A percentile compares a stretch with the other conserved stretches of the same genome.
These are phyloP conservation scores for Brasilioporus rufonigricans DNA, from an alignment of 768 basidiomycete species.

Conservation along the genomic window DNA sequence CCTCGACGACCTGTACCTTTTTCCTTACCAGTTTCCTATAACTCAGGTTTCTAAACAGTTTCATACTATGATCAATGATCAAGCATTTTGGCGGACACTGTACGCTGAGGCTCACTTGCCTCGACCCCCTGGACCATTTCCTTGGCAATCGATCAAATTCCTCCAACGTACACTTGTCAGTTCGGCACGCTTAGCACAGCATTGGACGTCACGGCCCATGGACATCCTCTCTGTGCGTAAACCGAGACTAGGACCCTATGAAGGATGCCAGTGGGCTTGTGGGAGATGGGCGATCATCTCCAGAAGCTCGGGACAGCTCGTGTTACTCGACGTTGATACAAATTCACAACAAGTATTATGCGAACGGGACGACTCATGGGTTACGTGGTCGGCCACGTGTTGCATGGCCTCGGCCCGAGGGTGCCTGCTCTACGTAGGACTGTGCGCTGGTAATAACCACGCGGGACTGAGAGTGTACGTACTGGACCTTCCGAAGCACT, in stretches of 20 bases:
- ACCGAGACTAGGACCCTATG: too few relatives aligned
- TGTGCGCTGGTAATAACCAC: too few relatives aligned
- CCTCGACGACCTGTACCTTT: too few relatives aligned
- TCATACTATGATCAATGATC: background rate
- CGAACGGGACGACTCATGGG: background rate
- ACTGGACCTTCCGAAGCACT: too few relatives aligned
- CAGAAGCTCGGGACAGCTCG: background rate
- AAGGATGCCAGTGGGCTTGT: background rate
- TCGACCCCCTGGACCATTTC: background rate
- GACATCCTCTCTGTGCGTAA: background rate
- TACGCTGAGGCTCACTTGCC: background rate
- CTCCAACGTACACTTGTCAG: background rate
- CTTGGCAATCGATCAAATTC: background rate
- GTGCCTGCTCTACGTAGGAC: background rate
- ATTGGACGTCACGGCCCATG: background rate
- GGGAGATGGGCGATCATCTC: background rate
- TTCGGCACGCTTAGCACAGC: background rate
- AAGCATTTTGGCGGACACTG: background rate
- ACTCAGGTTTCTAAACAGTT: background rate
- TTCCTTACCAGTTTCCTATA: too few relatives aligned
- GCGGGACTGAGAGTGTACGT: too few relatives aligned
- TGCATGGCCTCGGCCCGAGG: background rate
- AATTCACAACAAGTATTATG: background rate
- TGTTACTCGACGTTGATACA: background rate
- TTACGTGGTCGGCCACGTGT: background rate